These are phyloP conservation scores for Nannochloropsis oceanica DNA, from an alignment of 108 stramenopile genomes.

Conservation along the genomic window DNA sequence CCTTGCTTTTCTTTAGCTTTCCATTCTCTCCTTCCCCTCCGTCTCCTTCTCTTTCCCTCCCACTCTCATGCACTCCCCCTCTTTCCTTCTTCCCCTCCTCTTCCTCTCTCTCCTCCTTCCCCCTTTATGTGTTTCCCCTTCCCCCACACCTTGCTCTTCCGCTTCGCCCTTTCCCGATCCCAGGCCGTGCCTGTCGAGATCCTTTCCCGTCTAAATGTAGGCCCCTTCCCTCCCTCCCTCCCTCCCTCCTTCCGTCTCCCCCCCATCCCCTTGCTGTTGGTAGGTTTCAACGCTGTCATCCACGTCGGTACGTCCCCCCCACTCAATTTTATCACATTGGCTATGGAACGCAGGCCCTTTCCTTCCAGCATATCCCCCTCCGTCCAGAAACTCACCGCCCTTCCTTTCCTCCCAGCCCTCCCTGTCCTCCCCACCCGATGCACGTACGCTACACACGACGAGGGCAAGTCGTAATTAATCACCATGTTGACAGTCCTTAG, in stretches of 20 bases:
- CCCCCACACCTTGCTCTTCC: too few species aligned
- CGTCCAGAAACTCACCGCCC: slow-evolving; percentile 88
- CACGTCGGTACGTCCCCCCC: slow-evolving; percentile 8
- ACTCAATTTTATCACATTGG: slow-evolving; percentile 21
- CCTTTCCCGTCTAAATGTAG: too few species aligned
- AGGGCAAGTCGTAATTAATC: slow-evolving; percentile 89
- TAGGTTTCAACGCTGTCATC: not conserved
- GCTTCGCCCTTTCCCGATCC: not conserved
- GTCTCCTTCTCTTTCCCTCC: not conserved
- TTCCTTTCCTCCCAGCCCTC: slow-evolving; percentile 72
- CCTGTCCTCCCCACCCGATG: slow-evolving; percentile 95
- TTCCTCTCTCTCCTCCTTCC: not conserved
- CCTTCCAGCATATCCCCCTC: slow-evolving; percentile 45
- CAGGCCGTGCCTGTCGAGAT: not conserved
- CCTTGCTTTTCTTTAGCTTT: too few species aligned
- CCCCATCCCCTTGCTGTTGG: not conserved
- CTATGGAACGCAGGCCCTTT: slow-evolving; percentile 16
- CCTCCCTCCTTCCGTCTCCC: not conserved
- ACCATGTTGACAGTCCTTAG: slow-evolving; percentile 90
- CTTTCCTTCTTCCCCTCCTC: too few species aligned
- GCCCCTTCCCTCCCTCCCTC: not conserved
- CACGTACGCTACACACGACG: slow-evolving; percentile 29
- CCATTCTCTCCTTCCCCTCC: not conserved
- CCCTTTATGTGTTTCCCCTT: not conserved
- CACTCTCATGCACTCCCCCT: too few species aligned